Percentiles rank a stretch among this genome's conserved stretches.
These are phyloP conservation scores for Endotrypanum monterogeii DNA, from an alignment of 208 protist species.

Conservation along the genomic window DNA sequence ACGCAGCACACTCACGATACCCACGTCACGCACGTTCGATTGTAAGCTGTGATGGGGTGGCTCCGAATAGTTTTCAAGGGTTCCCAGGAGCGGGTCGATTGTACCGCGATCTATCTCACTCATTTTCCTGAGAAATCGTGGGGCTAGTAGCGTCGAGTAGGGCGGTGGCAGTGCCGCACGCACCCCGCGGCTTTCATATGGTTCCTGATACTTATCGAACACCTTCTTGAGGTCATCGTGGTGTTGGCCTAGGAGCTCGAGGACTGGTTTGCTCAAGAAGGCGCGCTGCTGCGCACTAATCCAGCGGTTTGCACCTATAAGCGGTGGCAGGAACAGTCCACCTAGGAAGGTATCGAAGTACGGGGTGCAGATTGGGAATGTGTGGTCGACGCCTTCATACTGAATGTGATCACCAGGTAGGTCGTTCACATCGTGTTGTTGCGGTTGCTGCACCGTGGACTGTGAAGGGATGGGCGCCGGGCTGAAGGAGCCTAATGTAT, in stretches of 20 bases:
- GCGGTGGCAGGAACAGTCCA: constrained; percentile 46
- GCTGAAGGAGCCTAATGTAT: neutral
- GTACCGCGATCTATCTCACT: constrained; percentile 14
- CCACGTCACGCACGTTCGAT: constrained; percentile 37
- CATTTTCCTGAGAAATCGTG: constrained; percentile 19
- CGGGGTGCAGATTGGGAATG: constrained; percentile 35
- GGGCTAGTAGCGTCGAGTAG: constrained; percentile 27
- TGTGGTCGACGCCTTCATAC: constrained; percentile 44
- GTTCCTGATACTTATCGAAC: constrained; percentile 49
- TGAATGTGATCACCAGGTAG: constrained; percentile 1
- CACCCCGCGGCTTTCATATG: constrained; percentile 62
- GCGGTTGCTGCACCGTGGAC: no score
- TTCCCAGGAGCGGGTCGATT: constrained; percentile 3
- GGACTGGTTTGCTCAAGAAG: constrained; percentile 24
- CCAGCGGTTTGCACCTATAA: constrained; percentile 44
- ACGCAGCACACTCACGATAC: constrained; percentile 70
- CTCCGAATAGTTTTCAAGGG: constrained; percentile 6
- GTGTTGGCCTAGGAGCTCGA: constrained; percentile 34
- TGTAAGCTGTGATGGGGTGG: neutral
- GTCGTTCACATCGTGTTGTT: neutral
- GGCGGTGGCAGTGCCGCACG: constrained; percentile 52
- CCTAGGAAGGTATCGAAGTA: constrained; percentile 49
- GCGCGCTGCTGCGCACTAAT: constrained; percentile 26
- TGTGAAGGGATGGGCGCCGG: neutral
- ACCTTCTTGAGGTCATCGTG: constrained; percentile 48